Base-by-base conservation (phyloP, 495 filamentous ascomycete species). In the Hapsidospora chrysogenum region DNA sequence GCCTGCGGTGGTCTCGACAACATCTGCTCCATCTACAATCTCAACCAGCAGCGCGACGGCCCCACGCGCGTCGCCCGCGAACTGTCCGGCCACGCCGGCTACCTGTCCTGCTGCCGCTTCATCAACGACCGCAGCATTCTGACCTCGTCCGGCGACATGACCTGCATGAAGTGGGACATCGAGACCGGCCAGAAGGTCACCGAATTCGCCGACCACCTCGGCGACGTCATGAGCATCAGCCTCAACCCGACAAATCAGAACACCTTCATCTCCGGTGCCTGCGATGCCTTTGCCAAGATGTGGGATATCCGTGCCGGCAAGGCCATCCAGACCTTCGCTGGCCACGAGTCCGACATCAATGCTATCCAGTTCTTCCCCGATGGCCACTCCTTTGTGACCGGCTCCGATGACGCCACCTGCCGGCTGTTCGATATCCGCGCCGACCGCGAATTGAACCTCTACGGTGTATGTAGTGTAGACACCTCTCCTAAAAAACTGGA, bases 321-420 rank as follows among this genome's bases (percentile, higher is more conserved):
- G 68, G 92, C 92, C 48, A 85, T 94, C 35, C 89, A 97, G 59
- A 97, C 89, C 1, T 97, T 97, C 50, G 85, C 87, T 33, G 89
- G 92, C 26, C 89, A 97, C 61, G 92, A 96, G 54, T 95, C 86
- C 19, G 89, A 97, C 47, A 97, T 97, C 66, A 97, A 97, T 52
- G 89, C 89, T 45, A 92, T 97, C 44, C 92, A 96, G 46, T 97
- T 95, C 62, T 96, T 97, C 76, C 89, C 89, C 31, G 92, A 95
- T n/a, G 89, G 89, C 41, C 92, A 97, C 53, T 92, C 89, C 26
- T 96, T 97, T 48, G 92, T 93, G 42, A 97, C 89, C 32, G 89
- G 89, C 41, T 97, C 89, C 38, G 89, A 97, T 46, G 89, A 97
- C 55, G 89, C 89, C 36, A 92, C 86, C 29, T 97, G 89, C 72